phyloP scores from a whole-genome alignment of 345 rosid species.

The Eucalyptus sp. region DNA sequence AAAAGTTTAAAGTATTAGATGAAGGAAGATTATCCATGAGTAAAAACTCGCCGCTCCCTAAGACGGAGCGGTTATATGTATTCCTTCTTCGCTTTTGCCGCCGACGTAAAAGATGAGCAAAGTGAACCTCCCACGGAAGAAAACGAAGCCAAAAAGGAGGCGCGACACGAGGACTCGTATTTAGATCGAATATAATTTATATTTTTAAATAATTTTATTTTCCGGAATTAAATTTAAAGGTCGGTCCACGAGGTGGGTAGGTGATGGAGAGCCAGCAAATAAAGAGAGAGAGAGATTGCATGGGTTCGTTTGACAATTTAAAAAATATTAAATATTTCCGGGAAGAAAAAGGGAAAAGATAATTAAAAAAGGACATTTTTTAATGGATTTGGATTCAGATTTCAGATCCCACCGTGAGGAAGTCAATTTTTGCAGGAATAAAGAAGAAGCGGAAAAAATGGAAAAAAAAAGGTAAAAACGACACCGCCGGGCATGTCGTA shows the following conservation, averaged over 20 bases:
- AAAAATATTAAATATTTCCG: too few species aligned
- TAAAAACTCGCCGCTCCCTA: accelerated
- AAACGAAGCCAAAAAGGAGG: neutral
- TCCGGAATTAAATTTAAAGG: neutral
- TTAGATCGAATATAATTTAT: too few species aligned
- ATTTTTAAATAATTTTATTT: too few species aligned
- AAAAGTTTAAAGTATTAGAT: accelerated
- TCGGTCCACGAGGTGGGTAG: neutral
- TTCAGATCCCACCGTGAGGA: neutral
- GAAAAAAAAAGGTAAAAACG: neutral
- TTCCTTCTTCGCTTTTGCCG: accelerated
- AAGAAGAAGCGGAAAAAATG: too few species aligned
- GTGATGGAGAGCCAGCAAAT: neutral
- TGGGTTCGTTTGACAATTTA: neutral
- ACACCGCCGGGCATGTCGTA: neutral
- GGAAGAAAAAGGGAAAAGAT: neutral
- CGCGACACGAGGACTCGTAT: too few species aligned
- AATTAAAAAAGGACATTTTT: neutral
- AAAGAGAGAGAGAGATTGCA: neutral
- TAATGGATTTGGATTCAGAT: neutral
- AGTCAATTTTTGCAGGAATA: neutral
- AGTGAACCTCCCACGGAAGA: neutral
- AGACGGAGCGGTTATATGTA: accelerated
- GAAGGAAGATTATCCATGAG: accelerated
- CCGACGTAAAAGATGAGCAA: neutral